A percentile compares a stretch with the other conserved stretches of the same genome.
Conservation (phyloP, 495 filamentous ascomycete genomes). For the Penicillium verhagenii region DNA sequence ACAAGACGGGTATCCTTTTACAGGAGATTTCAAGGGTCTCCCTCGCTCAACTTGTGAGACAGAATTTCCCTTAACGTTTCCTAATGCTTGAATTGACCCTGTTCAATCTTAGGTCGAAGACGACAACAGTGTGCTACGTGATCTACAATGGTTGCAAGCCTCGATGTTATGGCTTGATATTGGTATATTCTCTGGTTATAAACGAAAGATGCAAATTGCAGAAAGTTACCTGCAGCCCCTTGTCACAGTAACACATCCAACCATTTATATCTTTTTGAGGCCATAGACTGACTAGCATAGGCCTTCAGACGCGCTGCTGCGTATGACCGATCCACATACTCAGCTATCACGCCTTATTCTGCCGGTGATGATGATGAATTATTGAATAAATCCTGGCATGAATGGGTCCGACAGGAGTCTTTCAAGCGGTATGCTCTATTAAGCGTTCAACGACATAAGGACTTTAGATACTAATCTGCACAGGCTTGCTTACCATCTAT, state of each 20-base stretch:
- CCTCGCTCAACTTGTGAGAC: conserved; percentile 38
- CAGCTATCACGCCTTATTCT: conserved; percentile 33
- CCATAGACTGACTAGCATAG: conserved; percentile 1
- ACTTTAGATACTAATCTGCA: background rate
- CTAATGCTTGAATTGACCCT: background rate
- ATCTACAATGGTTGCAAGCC: conserved; percentile 55
- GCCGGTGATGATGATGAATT: conserved; percentile 40
- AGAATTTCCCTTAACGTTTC: too few relatives aligned
- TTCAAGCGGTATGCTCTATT: conserved; percentile 32
- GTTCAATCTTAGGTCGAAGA: conserved; percentile 43
- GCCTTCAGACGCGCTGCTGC: conserved; percentile 18
- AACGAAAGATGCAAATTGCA: conserved; percentile 62
- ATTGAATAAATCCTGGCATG: conserved; percentile 52
- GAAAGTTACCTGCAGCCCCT: conserved; percentile 53
- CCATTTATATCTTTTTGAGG: too few relatives aligned
- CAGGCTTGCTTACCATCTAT: conserved; percentile 54
- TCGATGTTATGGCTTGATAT: conserved; percentile 55
- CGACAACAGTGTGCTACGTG: conserved; percentile 52
- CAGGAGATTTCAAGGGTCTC: conserved; percentile 53
- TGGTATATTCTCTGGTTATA: conserved; percentile 60
- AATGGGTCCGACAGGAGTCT: conserved; percentile 49
- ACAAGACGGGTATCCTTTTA: conserved; percentile 58
- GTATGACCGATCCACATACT: conserved; percentile 47
- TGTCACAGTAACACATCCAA: conserved; percentile 45
- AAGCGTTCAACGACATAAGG: background rate